These are phyloP conservation scores for Quaeritorhiza haematococci DNA, from an alignment of 371 early-diverging fungal genomes.

Conservation along the genomic window DNA sequence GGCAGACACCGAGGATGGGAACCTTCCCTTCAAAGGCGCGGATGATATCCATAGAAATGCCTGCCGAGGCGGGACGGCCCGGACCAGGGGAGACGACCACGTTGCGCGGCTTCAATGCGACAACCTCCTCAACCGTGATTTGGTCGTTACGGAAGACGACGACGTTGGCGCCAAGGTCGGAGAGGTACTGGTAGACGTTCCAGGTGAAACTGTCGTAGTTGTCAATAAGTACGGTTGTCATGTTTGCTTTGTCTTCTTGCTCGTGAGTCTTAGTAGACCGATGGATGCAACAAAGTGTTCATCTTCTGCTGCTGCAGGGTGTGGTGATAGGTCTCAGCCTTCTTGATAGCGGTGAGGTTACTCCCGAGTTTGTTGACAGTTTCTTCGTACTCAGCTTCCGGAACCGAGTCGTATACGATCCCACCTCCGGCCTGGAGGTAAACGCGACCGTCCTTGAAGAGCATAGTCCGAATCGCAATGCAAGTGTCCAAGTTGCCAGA, in stretches of 20 bases:
- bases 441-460: slow-evolving; percentile 89
- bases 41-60: slow-evolving; percentile 81
- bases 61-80: slow-evolving; percentile 89
- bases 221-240: slow-evolving; percentile 87
- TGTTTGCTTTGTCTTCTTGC: slow-evolving; percentile 13
- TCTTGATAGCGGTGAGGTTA: slow-evolving; percentile 77
- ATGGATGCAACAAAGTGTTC: too few relatives aligned
- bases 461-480: slow-evolving; percentile 95
- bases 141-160: slow-evolving; percentile 89
- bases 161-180: slow-evolving; percentile 85
- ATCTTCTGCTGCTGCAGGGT: too few relatives aligned
- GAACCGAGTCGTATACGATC: slow-evolving; percentile 91
- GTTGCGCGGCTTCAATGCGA: slow-evolving; percentile 76
- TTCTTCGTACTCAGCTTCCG: slow-evolving; percentile 88
- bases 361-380: slow-evolving; percentile 91
- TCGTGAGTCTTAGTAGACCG: background rate
- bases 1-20: slow-evolving; percentile 94
- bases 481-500: slow-evolving; percentile 90
- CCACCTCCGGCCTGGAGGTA: slow-evolving; percentile 95
- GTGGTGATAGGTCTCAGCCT: slow-evolving; percentile 66
- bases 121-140: slow-evolving; percentile 76
- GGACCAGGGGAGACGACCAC: slow-evolving; percentile 93
- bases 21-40: slow-evolving; percentile 83
- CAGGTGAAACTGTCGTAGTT: slow-evolving; percentile 97
- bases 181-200: slow-evolving; percentile 93